Conservation (phyloP, 371 early-diverging fungal genomes). For the Mortierella sp. region DNA sequence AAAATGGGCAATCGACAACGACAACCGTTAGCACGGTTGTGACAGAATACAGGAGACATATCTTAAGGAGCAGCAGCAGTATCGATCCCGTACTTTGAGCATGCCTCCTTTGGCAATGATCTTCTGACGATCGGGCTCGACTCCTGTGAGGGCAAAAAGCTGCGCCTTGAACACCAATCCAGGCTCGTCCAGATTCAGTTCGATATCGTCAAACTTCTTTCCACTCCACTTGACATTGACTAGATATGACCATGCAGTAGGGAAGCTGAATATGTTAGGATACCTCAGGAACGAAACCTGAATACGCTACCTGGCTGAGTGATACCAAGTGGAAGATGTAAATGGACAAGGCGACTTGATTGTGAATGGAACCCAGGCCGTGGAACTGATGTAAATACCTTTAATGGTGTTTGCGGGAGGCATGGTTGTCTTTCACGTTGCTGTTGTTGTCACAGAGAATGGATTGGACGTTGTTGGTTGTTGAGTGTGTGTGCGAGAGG, state of each 20-base stretch:
- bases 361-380: not conserved
- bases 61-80: not conserved
- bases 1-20: not conserved
- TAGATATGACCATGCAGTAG: constrained; percentile 37
- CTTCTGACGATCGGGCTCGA: constrained; percentile 95
- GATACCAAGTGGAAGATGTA: no score
- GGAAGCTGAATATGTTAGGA: no score
- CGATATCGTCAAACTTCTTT: constrained; percentile 87
- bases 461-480: not conserved
- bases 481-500: not conserved
- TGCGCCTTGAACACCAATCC: constrained; percentile 90
- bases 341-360: no score
- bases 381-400: constrained; percentile 22
- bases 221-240: constrained; percentile 95
- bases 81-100: constrained; percentile 76
- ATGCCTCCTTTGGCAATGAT: constrained; percentile 95
- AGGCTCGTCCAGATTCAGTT: constrained; percentile 83
- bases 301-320: no score
- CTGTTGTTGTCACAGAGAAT: not conserved
- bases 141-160: constrained; percentile 93
- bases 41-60: not conserved
- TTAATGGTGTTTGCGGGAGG: constrained; percentile 56
- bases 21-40: not conserved
- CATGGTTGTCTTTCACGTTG: constrained; percentile 19
- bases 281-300: no score